Base-by-base conservation (phyloP, 1,284 basidiomycete genomes). In the Irpex lacteus region DNA sequence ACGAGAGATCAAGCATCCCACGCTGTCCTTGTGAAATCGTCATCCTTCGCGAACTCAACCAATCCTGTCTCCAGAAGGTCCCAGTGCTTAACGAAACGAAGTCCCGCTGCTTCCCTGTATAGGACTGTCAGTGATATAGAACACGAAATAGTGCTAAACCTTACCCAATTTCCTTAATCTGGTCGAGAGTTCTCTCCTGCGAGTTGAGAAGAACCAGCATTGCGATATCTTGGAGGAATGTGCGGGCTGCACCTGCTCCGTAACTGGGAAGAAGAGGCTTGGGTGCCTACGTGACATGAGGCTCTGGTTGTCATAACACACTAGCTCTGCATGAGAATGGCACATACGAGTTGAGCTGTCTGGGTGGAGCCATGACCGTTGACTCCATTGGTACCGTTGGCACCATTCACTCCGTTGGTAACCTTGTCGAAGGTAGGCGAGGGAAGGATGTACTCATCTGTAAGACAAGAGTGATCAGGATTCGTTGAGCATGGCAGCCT, bases 211-310 rank as follows among this genome's bases (percentile, higher is more conserved):
- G 1, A 5, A 70, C 55, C 65, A 69, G 69, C 76, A 78, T 77
- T 7, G 67, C 65, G 53, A 78, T 34, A 55, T 78, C 76, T 60
- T 70, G 65, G 34, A 71, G 54, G 65, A 77, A 76, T 63, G 67
- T 65, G 1, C 69, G 65, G 40, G 75, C 64, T 26, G 66, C 69
- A 8, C 76, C 76, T 3, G 71, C 73, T 34, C 77, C 76, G 59
- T 72, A 78, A 67, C 78, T 77, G 7, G 77, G 71, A 37, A 78
- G 66, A 32, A 77, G 63, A 3, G 76, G 76, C 59, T 74, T 70
- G 32, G 77, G 76, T 0, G 76, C 76, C 75, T 76, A 65, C 26
- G 49, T 61, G 34, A 32, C 32, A 32, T 32, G 32, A 32, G 32
- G 32, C 19, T 13, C 5, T 7, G 4, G 19, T 52, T 26, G 26